phyloP scores from a whole-genome alignment of 2,329 filamentous ascomycete genomes.

The Pseudogymnoascus sp. region DNA sequence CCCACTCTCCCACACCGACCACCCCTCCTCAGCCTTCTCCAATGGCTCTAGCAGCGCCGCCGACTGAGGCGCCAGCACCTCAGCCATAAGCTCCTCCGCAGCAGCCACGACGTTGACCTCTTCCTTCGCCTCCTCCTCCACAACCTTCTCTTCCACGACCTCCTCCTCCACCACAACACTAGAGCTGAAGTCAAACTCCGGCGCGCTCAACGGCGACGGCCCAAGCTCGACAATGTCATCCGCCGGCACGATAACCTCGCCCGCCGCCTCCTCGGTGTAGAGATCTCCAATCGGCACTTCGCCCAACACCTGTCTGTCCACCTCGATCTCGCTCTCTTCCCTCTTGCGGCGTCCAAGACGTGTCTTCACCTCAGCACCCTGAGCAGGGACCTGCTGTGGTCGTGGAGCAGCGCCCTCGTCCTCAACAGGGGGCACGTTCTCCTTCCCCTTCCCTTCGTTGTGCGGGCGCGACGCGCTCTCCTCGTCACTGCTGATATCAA shows the following conservation, averaged over 20 bases:
- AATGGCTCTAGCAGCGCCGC: slow-evolving; percentile 46
- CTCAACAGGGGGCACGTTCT: slow-evolving; percentile 76
- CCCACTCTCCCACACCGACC: slow-evolving; percentile 65
- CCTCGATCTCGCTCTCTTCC: slow-evolving; percentile 54
- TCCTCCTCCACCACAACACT: slow-evolving; percentile 13
- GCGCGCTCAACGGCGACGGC: not conserved
- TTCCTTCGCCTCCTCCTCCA: slow-evolving; percentile 18
- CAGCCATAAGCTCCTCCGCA: slow-evolving; percentile 33
- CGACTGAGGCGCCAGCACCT: slow-evolving; percentile 31
- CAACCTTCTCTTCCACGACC: slow-evolving; percentile 17
- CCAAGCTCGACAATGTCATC: slow-evolving; percentile 46
- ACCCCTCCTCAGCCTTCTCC: slow-evolving; percentile 51
- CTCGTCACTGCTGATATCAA: slow-evolving; percentile 88
- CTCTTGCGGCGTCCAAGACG: not conserved
- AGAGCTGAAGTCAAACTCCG: slow-evolving; percentile 4
- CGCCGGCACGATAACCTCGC: slow-evolving; percentile 53
- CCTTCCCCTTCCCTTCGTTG: slow-evolving; percentile 65
- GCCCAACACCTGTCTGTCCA: slow-evolving; percentile 56
- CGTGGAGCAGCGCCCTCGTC: slow-evolving; percentile 32
- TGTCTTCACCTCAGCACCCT: slow-evolving; percentile 12
- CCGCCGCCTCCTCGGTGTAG: slow-evolving; percentile 59
- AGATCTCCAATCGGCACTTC: slow-evolving; percentile 62
- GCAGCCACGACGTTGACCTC: slow-evolving; percentile 27
- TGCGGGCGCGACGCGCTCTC: slow-evolving; percentile 46
- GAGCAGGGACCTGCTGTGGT: slow-evolving; percentile 20